Conservation (phyloP, 2,329 filamentous ascomycete species). For the Ceratocystis ficicola region DNA sequence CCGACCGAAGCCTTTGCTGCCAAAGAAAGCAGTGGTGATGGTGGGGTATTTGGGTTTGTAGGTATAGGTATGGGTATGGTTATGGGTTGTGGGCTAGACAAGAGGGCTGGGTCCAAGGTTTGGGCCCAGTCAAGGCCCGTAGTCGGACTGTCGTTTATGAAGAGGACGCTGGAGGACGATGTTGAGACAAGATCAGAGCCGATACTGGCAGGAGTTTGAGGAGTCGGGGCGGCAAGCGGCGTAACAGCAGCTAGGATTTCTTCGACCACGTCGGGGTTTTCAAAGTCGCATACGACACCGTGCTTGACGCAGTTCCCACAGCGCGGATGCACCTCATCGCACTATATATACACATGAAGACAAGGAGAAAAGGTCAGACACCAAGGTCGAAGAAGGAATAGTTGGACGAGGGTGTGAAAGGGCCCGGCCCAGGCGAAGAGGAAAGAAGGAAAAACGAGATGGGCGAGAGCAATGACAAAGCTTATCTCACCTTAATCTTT, state of each 20-base stretch:
- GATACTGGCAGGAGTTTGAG: slow-evolving; percentile 25
- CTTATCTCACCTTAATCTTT: slow-evolving; percentile 50
- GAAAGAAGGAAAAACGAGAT: neutral
- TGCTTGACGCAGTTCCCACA: slow-evolving; percentile 57
- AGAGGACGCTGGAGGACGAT: slow-evolving; percentile 20
- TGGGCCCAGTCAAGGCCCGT: neutral
- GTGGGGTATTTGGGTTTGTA: slow-evolving; percentile 11
- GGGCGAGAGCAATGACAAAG: neutral
- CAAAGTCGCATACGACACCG: slow-evolving; percentile 54
- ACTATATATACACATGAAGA: slow-evolving; percentile 31
- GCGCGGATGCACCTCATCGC: slow-evolving; percentile 52
- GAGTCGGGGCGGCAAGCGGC: slow-evolving; percentile 25
- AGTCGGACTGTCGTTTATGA: slow-evolving; percentile 8
- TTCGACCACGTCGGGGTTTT: slow-evolving; percentile 38
- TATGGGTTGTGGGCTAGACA: neutral
- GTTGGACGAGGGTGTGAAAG: neutral
- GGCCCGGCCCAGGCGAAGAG: neutral
- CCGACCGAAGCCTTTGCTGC: slow-evolving; percentile 26
- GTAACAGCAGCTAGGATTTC: slow-evolving; percentile 34
- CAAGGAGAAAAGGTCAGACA: neutral
- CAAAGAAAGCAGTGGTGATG: slow-evolving; percentile 23
- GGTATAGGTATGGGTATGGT: slow-evolving; percentile 6
- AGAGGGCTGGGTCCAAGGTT: slow-evolving; percentile 22
- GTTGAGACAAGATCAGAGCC: slow-evolving; percentile 22
- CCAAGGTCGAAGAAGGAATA: neutral